Percentiles rank a stretch among this genome's conserved stretches.
Evolutionary conservation across 2,329 filamentous ascomycete species (phyloP).

Genomic region (Diplodia scrobiculata): DNA sequence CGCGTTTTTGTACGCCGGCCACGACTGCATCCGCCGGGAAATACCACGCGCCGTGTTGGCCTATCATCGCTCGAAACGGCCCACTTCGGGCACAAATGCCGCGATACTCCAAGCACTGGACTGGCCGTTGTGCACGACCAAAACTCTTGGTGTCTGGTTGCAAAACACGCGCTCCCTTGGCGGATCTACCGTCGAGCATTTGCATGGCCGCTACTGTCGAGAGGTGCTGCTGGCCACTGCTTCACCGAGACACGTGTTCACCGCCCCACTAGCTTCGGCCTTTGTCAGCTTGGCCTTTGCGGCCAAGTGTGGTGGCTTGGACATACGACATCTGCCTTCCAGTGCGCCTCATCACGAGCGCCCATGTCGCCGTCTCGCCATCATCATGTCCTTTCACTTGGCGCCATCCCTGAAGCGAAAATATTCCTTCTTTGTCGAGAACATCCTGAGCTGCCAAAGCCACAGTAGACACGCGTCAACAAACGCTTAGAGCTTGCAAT

Average conservation of each 20-base stretch:
- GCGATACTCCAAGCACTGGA: neutral
- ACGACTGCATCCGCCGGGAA: conserved; percentile 8
- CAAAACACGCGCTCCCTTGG: conserved; percentile 13
- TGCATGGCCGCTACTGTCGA: conserved; percentile 1
- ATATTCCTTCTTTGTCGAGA: neutral
- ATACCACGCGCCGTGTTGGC: conserved; percentile 13
- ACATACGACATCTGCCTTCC: conserved; percentile 16
- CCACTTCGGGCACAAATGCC: conserved; percentile 1
- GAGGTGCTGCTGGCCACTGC: conserved; percentile 7
- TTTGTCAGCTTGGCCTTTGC: conserved; percentile 26
- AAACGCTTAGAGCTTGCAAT: conserved; percentile 12
- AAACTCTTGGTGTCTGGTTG: conserved; percentile 1
- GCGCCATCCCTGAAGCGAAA: neutral
- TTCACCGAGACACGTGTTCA: conserved; percentile 13
- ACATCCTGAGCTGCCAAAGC: neutral
- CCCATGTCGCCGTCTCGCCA: conserved; percentile 11
- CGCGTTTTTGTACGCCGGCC: neutral
- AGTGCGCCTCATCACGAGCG: conserved; percentile 9
- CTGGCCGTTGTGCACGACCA: conserved; percentile 6
- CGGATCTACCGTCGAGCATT: neutral
- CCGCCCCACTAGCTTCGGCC: conserved; percentile 20
- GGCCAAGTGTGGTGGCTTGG: conserved; percentile 9
- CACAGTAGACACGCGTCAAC: conserved; percentile 2
- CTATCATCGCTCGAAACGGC: conserved; percentile 7
- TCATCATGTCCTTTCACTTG: conserved; percentile 1